These are phyloP conservation scores for Tolypocladium inflatum DNA, from an alignment of 2,329 filamentous ascomycete genomes.

Conservation along the genomic window DNA sequence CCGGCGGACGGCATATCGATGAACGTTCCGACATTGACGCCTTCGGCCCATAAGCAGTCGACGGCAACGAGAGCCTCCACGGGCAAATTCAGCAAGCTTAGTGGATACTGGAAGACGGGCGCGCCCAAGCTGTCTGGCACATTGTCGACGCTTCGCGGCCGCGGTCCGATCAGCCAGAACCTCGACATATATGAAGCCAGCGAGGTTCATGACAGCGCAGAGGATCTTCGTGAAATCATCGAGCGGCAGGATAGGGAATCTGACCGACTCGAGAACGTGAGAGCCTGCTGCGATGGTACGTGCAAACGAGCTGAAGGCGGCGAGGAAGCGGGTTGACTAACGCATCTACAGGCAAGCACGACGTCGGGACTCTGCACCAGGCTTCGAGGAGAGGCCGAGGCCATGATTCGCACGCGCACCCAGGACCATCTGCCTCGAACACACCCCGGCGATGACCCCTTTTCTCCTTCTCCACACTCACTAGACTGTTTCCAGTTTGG, in stretches of 20 bases:
- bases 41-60: slow-evolving; percentile 31
- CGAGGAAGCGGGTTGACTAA: slow-evolving; percentile 11
- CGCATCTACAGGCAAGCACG: slow-evolving; percentile 54
- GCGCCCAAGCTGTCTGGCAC: slow-evolving; percentile 35
- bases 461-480: background rate
- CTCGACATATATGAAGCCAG: slow-evolving; percentile 49
- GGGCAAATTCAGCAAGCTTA: slow-evolving; percentile 48
- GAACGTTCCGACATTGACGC: slow-evolving; percentile 47
- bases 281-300: slow-evolving; percentile 95
- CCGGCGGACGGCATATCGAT: slow-evolving; percentile 41
- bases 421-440: slow-evolving; percentile 23
- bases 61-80: slow-evolving; percentile 19
- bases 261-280: slow-evolving; percentile 83
- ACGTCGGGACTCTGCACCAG: slow-evolving; percentile 52
- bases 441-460: slow-evolving; percentile 12
- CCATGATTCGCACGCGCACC: slow-evolving; percentile 25
- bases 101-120: slow-evolving; percentile 46
- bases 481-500: slow-evolving; percentile 4
- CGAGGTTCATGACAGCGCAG: slow-evolving; percentile 65
- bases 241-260: slow-evolving; percentile 68
- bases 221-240: slow-evolving; percentile 73
- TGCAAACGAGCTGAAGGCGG: background rate
- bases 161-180: slow-evolving; percentile 34
- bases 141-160: slow-evolving; percentile 44
- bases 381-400: slow-evolving; percentile 35